Base-by-base conservation (phyloP, 352 stramenopile genomes). In the Pythium scleroteichum region DNA sequence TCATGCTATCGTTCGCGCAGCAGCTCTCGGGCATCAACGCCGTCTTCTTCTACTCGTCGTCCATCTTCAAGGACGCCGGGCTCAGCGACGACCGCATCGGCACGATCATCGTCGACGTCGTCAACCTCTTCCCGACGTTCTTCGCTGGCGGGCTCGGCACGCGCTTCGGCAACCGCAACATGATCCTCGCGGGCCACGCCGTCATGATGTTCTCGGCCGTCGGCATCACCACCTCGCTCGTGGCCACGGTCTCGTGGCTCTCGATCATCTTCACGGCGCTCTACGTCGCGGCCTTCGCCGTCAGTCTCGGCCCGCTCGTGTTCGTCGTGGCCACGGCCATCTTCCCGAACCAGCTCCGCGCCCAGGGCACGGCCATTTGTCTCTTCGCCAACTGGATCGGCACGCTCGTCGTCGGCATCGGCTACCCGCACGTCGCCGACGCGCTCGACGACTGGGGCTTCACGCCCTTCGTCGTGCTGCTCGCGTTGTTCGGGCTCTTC, bases 41-140 rank as follows among this genome's bases (percentile, higher is more conserved):
- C 24, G 72, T 88, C 8, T 89, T 89, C 58, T 82, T 86, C 53
- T 91, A 91, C 57, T 89, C 82, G 24, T 85, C 73, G 12, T 69
- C 63, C 3, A 67, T 89, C 5, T 91, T 89, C 53, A 78, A 75
- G 26, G 54, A 79, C 23, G 78, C 79, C 10, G 82, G 82, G 4
- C 73, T 91, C 29, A 61, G 54, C 0, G 82, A 89, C 47, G 66
- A 71, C 32, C 82, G 82, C 39, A 54, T 88, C 33, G 82, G 77
- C 29, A 79, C 65, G n/a, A 38, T 86, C 33, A 71, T 80, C 27
- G 66, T 91, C 57, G 73, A 78, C 55, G 61, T 75, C 9, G 71
- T 87, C 22, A 85, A 85, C 45, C 44, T 89, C 14, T 32, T 88
- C 4, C 75, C 79, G 17, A 76, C 76, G 1, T 66, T 91, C 16